These are phyloP conservation scores for Stephanodiscus minutulus DNA, from an alignment of 108 stramenopile genomes.

Conservation along the genomic window DNA sequence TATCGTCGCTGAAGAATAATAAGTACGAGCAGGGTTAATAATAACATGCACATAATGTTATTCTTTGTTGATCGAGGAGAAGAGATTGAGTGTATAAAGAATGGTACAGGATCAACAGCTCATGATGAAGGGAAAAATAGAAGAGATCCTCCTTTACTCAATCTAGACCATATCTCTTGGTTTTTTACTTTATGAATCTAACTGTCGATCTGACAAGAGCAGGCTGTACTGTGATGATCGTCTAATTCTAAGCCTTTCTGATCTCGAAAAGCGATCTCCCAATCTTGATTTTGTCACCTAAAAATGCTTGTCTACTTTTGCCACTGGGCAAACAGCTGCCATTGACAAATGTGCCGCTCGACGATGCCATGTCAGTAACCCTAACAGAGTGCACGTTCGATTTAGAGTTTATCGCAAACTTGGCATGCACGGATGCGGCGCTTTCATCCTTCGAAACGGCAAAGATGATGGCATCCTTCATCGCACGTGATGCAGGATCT, in stretches of 20 bases:
- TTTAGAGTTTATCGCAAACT: conserved; percentile 28
- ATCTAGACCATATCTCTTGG: too few relatives aligned
- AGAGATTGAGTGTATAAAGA: conserved; percentile 2
- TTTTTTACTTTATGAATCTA: neutral
- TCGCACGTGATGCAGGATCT: conserved; percentile 17
- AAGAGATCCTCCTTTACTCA: neutral
- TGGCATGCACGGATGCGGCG: conserved; percentile 36
- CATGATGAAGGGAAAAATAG: conserved; percentile 4
- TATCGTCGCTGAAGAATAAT: conserved; percentile 8
- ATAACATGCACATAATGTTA: conserved; percentile 3
- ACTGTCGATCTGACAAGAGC: too few relatives aligned
- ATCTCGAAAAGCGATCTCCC: conserved; percentile 47
- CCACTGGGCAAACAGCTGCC: conserved; percentile 41
- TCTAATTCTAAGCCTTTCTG: conserved; percentile 13
- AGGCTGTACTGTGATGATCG: too few relatives aligned
- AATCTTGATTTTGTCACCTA: conserved; percentile 59
- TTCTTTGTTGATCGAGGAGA: neutral
- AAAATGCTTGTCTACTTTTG: conserved; percentile 58
- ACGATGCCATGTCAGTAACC: conserved; percentile 58
- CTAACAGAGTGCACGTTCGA: conserved; percentile 47
- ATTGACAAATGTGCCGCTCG: conserved; percentile 59
- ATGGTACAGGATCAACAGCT: conserved; percentile 1
- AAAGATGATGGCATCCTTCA: conserved; percentile 22
- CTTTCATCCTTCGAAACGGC: conserved; percentile 13
- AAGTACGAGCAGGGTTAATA: too few relatives aligned